Conservation (phyloP, 176 grass and related monocot species). For the Chrysopogon serrulatus region DNA sequence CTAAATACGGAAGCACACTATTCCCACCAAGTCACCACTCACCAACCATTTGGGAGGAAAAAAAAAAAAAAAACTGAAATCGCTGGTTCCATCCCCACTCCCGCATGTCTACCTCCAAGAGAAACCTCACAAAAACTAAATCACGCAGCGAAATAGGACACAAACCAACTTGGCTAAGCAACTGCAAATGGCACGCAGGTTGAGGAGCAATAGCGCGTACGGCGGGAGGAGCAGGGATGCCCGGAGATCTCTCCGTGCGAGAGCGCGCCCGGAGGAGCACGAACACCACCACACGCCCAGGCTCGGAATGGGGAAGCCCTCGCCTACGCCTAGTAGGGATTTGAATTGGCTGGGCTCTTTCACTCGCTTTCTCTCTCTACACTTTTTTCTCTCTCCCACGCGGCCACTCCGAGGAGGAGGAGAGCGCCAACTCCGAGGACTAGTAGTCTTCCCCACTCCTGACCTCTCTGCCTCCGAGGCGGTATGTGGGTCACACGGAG, state of each 20-base stretch:
- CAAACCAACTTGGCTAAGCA: neutral
- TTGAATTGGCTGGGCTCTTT: constrained; percentile 28
- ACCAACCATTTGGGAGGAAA: neutral
- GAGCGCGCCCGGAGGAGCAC: neutral
- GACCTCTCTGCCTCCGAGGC: constrained; percentile 18
- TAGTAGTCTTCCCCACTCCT: neutral
- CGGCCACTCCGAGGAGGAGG: too few species aligned
- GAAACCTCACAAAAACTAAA: neutral
- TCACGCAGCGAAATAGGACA: neutral
- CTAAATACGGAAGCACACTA: neutral
- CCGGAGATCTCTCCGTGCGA: neutral
- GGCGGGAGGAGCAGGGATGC: neutral
- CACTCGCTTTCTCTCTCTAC: neutral
- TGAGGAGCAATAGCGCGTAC: neutral
- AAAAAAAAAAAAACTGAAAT: too few species aligned
- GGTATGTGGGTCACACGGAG: neutral
- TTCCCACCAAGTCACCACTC: too few species aligned
- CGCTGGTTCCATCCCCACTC: neutral
- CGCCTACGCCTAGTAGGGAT: neutral
- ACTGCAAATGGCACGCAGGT: neutral
- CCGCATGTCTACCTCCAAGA: neutral
- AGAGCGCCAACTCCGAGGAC: constrained; percentile 27
- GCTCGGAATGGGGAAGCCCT: constrained; percentile 4
- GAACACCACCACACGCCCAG: neutral
- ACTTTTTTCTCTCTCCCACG: neutral